These are phyloP conservation scores for Lactarius vividus DNA, from an alignment of 768 basidiomycete species.

Conservation along the genomic window DNA sequence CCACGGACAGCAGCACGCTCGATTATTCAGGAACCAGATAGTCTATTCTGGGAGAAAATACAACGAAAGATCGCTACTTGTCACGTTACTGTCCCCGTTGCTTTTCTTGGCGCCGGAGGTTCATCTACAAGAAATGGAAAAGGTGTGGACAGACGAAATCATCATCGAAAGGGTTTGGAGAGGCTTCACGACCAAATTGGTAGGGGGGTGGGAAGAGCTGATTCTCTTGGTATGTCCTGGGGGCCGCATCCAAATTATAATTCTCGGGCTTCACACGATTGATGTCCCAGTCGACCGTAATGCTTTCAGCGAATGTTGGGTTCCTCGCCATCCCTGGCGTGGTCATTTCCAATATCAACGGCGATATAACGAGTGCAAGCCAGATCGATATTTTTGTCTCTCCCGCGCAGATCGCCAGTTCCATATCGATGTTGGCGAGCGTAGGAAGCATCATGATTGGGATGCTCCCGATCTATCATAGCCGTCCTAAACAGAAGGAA, in stretches of 20 bases:
- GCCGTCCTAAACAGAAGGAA: conserved; percentile 37
- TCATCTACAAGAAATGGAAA: not conserved
- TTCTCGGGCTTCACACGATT: not conserved
- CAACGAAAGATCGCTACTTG: not conserved
- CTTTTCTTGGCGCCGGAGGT: not conserved
- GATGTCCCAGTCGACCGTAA: conserved; percentile 31
- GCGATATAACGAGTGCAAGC: not conserved
- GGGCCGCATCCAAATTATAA: not conserved
- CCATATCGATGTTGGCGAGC: conserved; percentile 46
- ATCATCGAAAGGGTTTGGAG: not conserved
- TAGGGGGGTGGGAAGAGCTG: not conserved
- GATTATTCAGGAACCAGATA: not conserved
- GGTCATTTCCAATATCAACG: not conserved
- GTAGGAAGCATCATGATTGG: conserved; percentile 48
- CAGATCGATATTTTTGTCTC: not conserved
- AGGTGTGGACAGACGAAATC: not conserved
- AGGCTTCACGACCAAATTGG: not conserved
- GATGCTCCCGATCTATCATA: conserved; percentile 44
- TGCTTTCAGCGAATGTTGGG: conserved; percentile 24
- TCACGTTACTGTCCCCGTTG: not conserved
- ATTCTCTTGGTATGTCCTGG: not conserved
- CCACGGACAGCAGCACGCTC: not conserved
- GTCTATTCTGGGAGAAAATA: not conserved
- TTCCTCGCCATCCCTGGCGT: conserved; percentile 37
- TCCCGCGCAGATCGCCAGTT: conserved; percentile 41